phyloP scores from a whole-genome alignment of 2,329 filamentous ascomycete species.

The Colletotrichum gloeosporioides region DNA sequence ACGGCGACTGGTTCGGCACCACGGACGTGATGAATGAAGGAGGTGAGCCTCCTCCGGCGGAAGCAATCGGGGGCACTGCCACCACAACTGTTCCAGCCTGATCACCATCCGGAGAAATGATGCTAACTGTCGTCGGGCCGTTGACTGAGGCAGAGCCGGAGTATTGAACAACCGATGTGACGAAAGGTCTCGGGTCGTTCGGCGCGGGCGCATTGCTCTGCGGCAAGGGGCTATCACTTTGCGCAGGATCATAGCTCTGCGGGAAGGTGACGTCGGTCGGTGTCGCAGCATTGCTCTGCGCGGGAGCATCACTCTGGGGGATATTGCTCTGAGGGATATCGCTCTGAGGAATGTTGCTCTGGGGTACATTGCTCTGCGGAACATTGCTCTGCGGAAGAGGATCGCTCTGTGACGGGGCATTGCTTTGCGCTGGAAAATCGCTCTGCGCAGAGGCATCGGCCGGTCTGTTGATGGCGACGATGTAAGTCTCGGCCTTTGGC shows the following conservation, averaged over 20 bases:
- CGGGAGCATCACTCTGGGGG: not conserved
- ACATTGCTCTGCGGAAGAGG: not conserved
- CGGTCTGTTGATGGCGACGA: not conserved
- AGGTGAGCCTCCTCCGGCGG: conserved; percentile 11
- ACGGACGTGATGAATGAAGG: not conserved
- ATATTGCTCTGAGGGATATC: not conserved
- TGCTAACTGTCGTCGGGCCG: conserved; percentile 2
- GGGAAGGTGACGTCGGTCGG: not conserved
- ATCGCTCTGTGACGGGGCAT: not conserved
- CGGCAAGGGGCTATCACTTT: not conserved
- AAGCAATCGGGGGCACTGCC: not conserved
- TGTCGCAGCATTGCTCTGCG: not conserved
- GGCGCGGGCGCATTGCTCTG: not conserved
- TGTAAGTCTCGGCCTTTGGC: not conserved
- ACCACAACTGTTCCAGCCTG: conserved; percentile 14
- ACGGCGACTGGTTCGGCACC: not conserved
- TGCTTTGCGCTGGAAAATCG: not conserved
- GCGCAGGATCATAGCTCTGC: not conserved
- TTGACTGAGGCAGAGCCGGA: not conserved
- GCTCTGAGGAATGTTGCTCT: not conserved
- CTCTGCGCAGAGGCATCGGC: not conserved
- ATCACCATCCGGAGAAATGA: not conserved
- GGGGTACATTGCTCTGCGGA: not conserved
- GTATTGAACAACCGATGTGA: not conserved
- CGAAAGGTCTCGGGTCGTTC: not conserved